These are phyloP conservation scores for Blastocystis sp. DNA, from an alignment of 352 stramenopile genomes.

Conservation along the genomic window DNA sequence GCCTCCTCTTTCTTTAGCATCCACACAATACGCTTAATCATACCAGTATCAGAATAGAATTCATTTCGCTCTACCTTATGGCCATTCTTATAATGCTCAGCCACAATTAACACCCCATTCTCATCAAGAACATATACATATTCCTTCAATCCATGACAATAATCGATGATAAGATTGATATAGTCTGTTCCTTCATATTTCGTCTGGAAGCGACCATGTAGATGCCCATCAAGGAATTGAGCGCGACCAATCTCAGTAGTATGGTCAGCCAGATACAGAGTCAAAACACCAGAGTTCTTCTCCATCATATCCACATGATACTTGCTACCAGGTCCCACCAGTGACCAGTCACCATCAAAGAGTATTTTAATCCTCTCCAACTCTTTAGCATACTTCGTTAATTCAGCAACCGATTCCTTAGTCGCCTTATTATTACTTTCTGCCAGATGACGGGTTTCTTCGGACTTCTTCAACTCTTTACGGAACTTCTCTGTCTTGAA, in stretches of 20 bases:
- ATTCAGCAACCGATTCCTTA: background rate
- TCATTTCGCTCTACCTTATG: background rate
- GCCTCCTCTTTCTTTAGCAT: too few relatives aligned
- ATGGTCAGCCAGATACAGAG: background rate
- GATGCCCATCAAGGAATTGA: too few relatives aligned
- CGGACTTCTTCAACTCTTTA: background rate
- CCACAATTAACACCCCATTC: background rate
- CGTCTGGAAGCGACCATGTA: too few relatives aligned
- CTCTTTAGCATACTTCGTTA: background rate
- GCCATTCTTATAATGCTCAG: background rate
- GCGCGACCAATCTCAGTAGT: background rate
- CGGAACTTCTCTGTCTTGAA: background rate
- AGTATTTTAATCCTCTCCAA: background rate
- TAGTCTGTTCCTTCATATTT: background rate
- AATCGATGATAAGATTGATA: background rate
- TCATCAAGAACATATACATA: background rate
- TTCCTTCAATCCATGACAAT: background rate
- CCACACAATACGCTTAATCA: too few relatives aligned
- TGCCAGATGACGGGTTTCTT: background rate
- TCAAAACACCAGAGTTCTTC: background rate
- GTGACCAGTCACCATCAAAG: background rate
- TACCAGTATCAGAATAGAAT: background rate
- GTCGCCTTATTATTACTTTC: background rate
- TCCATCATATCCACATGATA: background rate
- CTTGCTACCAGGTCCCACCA: background rate